phyloP scores from a whole-genome alignment of 768 basidiomycete genomes.

The Trametes meyenii region DNA sequence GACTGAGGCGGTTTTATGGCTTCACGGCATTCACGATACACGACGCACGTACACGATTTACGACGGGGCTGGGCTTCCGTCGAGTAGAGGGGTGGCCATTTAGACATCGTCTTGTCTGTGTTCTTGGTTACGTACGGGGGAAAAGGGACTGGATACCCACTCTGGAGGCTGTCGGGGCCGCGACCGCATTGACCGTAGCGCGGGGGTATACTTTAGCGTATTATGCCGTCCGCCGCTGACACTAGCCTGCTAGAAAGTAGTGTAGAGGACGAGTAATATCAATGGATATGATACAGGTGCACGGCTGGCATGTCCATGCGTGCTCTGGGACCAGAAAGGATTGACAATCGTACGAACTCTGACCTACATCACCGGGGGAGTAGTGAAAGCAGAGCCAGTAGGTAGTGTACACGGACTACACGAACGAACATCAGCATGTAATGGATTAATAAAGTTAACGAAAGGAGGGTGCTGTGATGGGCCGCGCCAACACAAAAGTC shows the following conservation, averaged over 20 bases:
- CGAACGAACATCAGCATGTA: background rate
- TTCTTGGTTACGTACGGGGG: background rate
- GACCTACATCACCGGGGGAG: no score
- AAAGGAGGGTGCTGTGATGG: no score
- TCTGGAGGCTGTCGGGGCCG: background rate
- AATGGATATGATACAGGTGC: background rate
- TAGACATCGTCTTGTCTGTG: background rate
- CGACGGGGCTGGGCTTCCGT: background rate
- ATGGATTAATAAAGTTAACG: background rate
- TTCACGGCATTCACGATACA: background rate
- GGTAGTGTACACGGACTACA: background rate
- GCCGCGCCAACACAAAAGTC: background rate
- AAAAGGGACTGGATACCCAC: background rate
- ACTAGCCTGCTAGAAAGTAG: background rate
- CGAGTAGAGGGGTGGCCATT: no score
- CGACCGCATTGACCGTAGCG: background rate
- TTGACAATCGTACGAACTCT: background rate
- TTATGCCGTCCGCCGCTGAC: background rate
- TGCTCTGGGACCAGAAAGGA: background rate
- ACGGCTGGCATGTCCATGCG: background rate
- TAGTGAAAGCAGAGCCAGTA: background rate
- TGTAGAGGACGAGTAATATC: background rate
- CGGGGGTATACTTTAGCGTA: background rate
- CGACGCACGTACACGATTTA: background rate
- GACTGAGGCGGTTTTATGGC: constrained; percentile 3